Base-by-base conservation (phyloP, 2,329 filamentous ascomycete species). In the Claviceps pusilla region DNA sequence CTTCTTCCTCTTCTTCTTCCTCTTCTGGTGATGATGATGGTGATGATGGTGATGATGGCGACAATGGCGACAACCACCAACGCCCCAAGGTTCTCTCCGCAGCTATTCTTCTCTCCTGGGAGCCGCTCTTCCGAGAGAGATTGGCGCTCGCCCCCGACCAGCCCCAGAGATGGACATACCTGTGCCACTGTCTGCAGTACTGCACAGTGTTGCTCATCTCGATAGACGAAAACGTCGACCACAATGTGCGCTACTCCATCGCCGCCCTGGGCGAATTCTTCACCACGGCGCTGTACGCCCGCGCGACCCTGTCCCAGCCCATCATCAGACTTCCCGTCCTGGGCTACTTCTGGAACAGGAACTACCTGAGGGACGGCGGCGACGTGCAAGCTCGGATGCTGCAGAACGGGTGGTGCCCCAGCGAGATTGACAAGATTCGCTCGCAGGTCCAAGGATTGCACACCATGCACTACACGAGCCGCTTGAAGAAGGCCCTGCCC, bases 391-490 rank as follows among this genome's bases (percentile, higher is more conserved):
- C 29, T 9, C 57, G 57, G 28, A 67, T 69, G 65, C 54, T 62
- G 19, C 45, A 53, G 6, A 48, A 55, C 33, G 66, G 66, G 1
- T 68, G 66, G 66, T 69, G 66, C 51, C 59, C 56, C 1, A 67
- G 66, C 45, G 65, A 67, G 55, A 59, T 67, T 16, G 60, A 60
- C 35, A 64, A 61, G 59, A 61, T 61, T 11, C 58, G 58, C 16
- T 57, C 51, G 7, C 60, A 58, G 28, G 64, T 58, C 7, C 56
- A 58, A 12, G 60, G 59, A 2, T 45, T 63, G 12, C 50, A 57
- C 2, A 63, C 64, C 43, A 59, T 64, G 52, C 58, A 62, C 46
- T 63, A 58, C 51, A 58, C 57, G 37, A 60, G 59, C 43, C 57
- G 59, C 14, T 53, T 66, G 48, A 57, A 54, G 33, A 60, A 53